Base-by-base conservation (phyloP, 2,329 filamentous ascomycete species). In the Meredithiella fracta region DNA sequence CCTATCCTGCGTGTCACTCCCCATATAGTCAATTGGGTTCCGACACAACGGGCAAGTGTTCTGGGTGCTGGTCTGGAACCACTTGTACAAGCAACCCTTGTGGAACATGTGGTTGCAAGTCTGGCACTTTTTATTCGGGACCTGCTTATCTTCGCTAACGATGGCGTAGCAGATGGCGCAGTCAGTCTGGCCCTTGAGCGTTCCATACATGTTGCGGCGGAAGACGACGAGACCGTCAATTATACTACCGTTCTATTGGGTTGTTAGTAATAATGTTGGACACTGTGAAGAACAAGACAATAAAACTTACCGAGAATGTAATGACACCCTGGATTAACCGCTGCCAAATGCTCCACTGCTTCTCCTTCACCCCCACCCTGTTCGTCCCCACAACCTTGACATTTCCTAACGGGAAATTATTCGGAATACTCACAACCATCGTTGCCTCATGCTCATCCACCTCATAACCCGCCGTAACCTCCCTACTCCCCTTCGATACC, bases 141-240 rank as follows among this genome's bases (percentile, higher is more conserved):
- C 80, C 68, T 85, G 85, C 73, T 86, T 86, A 67, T 96, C 90
- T 6, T 79, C 80, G 17, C 87, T 87, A 60, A 98, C 87, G 65
- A 98, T 89, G 59, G 83, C 89, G 72, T 97, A 97, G 73, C 91
- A 97, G 65, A 97, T 97, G 8, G 92, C 88, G 65, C 92, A 98
- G 68, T 98, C 92, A 20, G 79, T 86, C 69, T 97, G 90, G 37
- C 90, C 92, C 70, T 94, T 92, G 61, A 98, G 76, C 3, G 87
- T 86, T 1, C 88, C 87, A 14, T 83, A 79, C 11, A 98, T 83
- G 67, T 97, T 97, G 60, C 83, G 80, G 60, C 86, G 81, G 74
- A 94, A 97, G 7, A 87, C 82, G 11, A 83, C 75, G 29, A 98
- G 72, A 1, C 90, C 92, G 62, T 97, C 91, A 55, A 90, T 85